Evolutionary conservation across 108 stramenopile genomes (phyloP).

Genomic region (Pseudonitzschia multiseries): DNA sequence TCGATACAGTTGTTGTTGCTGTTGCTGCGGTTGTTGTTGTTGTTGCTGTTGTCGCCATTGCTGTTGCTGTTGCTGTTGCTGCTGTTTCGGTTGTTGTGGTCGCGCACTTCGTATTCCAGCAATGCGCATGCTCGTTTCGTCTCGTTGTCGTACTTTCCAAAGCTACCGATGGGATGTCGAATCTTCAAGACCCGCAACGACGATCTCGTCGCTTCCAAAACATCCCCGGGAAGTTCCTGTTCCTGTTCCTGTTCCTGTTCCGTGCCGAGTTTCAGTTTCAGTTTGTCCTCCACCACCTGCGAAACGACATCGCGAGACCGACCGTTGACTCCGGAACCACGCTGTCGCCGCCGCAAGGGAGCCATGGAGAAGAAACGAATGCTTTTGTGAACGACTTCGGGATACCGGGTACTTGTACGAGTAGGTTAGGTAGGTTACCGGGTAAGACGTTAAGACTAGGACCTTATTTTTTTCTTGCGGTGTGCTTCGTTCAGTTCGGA

Average conservation of each 20-base stretch:
- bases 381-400: too few species aligned
- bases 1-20: not conserved
- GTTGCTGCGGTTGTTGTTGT: not conserved
- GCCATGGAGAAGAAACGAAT: not conserved
- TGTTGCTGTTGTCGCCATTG: slow-evolving; percentile 4
- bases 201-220: slow-evolving; percentile 23
- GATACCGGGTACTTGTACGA: too few species aligned
- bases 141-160: slow-evolving; percentile 39
- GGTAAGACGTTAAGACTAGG: too few species aligned
- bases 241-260: too few species aligned
- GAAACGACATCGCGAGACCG: slow-evolving; percentile 21
- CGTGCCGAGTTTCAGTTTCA: slow-evolving; percentile 11
- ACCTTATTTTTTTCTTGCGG: too few species aligned
- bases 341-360: not conserved
- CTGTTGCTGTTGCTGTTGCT: not conserved
- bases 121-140: slow-evolving; percentile 34
- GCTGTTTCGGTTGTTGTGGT: slow-evolving; percentile 1
- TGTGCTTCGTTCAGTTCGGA: too few species aligned
- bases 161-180: slow-evolving; percentile 23
- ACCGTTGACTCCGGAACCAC: not conserved
- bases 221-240: slow-evolving; percentile 6
- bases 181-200: slow-evolving; percentile 29
- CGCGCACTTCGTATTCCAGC: slow-evolving; percentile 38
- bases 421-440: too few species aligned
- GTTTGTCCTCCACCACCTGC: slow-evolving; percentile 12